Evolutionary conservation across 768 basidiomycete species (phyloP), one percentile per base, ranked within the genome.

Genomic region (Trametes cubensis): DNA sequence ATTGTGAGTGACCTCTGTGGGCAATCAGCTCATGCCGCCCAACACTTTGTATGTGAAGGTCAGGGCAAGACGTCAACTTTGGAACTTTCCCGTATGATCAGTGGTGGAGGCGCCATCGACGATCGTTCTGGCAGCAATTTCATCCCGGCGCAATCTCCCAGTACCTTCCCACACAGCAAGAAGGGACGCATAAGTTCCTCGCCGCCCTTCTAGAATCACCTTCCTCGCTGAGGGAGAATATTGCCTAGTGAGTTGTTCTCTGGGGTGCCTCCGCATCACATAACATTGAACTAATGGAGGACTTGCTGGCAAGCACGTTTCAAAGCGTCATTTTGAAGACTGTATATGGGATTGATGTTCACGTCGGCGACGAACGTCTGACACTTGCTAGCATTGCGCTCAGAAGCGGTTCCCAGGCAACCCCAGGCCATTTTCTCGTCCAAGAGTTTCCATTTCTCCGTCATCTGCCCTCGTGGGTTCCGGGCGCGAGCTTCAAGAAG

Each of bases 71-170:
- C 5, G 20, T 47, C 17, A 21, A 13, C 15, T 39, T 62, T 41
- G 34, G 30, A 3, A 21, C 23, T 39, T 28, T 55, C n/a, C 54
- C 23, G 10, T 62, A 62, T 28, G 61, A 49, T 2, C 50, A 49
- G 20, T 23, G 23, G 26, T 62, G 61, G 61, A 47, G 55, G 42
- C 8, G 23, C 4, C 48, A 47, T 17, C 34, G 55, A 0, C 61
- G 61, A 11, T 28, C 55, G 2, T 62, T 62, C 49, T 58, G 56
- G 55, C 55, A 58, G 41, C 13, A 45, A n/a, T 57, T 62, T 25
- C 42, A 56, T 23, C 61, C 55, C 15, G 34, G 21, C 7, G 49
- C 42, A 4, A 6, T 62, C 21, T 13, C 2, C 18, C 18, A 38
- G 2, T 58, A 62, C 25, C 8, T n/a, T 1, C 17, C 21, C 1